Conservation (phyloP, 75 land plant genomes). For the Sequoiadendron giganteum region DNA sequence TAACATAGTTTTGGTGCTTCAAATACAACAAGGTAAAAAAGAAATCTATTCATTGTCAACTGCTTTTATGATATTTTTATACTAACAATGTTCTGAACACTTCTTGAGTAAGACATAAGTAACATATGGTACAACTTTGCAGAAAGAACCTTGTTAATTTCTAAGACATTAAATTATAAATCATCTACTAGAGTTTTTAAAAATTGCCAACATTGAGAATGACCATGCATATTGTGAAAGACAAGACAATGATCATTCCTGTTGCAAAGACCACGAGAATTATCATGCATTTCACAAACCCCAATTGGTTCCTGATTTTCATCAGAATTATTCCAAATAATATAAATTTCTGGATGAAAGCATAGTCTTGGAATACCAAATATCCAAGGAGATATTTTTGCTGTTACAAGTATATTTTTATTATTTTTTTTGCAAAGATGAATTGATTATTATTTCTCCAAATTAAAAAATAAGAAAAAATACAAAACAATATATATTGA, state of each 20-base stretch:
- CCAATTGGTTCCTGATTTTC: too few species aligned
- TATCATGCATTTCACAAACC: background rate
- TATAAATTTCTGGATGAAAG: background rate
- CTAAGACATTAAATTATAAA: background rate
- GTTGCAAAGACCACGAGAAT: background rate
- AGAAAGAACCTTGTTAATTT: background rate
- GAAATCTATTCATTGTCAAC: background rate
- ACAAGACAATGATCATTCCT: background rate
- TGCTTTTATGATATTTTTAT: background rate
- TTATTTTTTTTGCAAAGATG: too few species aligned
- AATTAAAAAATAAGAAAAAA: too few species aligned
- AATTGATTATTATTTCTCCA: too few species aligned
- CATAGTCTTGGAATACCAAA: background rate
- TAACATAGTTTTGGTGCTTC: background rate
- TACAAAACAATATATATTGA: too few species aligned
- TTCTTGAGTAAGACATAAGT: background rate
- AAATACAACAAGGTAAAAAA: too few species aligned
- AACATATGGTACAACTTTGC: background rate
- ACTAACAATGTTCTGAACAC: background rate
- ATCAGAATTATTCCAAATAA: too few species aligned
- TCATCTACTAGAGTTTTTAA: background rate
- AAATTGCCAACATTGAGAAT: background rate
- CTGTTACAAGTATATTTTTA: too few species aligned
- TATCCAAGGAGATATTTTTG: too few species aligned
- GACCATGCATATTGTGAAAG: background rate